Conservation (phyloP, 352 stramenopile species). For the Globisporangium mamillatum region DNA sequence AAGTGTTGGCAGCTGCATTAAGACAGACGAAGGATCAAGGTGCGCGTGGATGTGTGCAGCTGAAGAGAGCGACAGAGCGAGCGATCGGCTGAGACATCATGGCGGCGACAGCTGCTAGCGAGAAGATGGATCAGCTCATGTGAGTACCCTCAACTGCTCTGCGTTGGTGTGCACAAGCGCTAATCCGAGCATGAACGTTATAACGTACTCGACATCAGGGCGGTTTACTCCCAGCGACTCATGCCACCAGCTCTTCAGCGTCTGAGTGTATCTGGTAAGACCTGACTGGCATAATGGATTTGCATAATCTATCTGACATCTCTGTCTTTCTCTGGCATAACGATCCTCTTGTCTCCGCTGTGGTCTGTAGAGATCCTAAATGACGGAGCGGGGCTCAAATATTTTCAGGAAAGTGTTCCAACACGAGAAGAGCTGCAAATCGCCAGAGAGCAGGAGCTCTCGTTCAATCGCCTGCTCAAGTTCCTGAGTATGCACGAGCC, state of each 20-base stretch:
- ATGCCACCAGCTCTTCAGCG: constrained; percentile 39
- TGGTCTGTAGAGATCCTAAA: constrained; percentile 44
- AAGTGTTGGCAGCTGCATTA: not conserved
- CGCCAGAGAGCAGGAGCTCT: constrained; percentile 32
- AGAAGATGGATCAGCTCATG: constrained; percentile 58
- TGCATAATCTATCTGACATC: not conserved
- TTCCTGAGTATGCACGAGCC: constrained; percentile 58
- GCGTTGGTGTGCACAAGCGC: not conserved
- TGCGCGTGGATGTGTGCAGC: not conserved
- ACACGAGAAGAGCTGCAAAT: constrained; percentile 36
- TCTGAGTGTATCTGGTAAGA: constrained; percentile 42
- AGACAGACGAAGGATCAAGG: not conserved
- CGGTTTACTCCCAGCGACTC: constrained; percentile 43
- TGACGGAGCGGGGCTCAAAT: constrained; percentile 29
- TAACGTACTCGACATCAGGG: constrained; percentile 18
- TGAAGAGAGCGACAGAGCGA: not conserved
- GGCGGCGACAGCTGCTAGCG: constrained; percentile 34
- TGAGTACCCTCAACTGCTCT: constrained; percentile 18
- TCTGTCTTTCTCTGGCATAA: not conserved
- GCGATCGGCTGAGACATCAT: constrained; percentile 18
- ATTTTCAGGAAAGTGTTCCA: constrained; percentile 27
- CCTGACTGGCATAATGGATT: not conserved
- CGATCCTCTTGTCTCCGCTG: not conserved
- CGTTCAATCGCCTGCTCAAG: constrained; percentile 46
- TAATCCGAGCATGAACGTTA: not conserved